Conservation (phyloP, 192 early-diverging fungal species). For the Entophlyctis luteolus region DNA sequence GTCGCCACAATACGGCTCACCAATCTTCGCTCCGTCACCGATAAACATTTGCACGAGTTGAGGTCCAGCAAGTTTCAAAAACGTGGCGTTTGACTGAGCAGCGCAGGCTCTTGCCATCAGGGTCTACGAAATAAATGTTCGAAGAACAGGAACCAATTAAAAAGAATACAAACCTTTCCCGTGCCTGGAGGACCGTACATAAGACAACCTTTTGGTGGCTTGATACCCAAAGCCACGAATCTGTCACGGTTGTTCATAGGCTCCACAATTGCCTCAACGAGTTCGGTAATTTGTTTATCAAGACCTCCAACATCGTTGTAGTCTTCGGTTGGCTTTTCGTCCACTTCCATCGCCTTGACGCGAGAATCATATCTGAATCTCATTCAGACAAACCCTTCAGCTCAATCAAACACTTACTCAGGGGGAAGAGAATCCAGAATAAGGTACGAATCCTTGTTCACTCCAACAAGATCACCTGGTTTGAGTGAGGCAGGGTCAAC, state of each 20-base stretch:
- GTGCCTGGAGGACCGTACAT: conserved; percentile 97
- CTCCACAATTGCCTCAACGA: conserved; percentile 96
- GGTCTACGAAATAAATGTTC: conserved; percentile 45
- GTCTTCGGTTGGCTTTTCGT: conserved; percentile 97
- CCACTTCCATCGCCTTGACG: conserved; percentile 99
- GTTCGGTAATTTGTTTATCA: conserved; percentile 93
- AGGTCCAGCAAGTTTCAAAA: conserved; percentile 93
- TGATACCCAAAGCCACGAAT: conserved; percentile 90
- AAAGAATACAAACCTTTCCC: conserved; percentile 55
- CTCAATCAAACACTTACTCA: conserved; percentile 60
- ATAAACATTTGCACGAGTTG: conserved; percentile 83
- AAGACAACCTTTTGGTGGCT: conserved; percentile 95
- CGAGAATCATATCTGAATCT: conserved; percentile 81
- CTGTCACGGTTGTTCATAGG: conserved; percentile 95
- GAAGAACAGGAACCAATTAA: neutral
- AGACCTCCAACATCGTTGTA: conserved; percentile 95
- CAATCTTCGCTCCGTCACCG: conserved; percentile 47
- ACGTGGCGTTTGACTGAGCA: conserved; percentile 92
- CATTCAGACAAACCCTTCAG: neutral
- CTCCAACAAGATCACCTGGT: conserved; percentile 95
- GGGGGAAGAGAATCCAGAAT: conserved; percentile 93
- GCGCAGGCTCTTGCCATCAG: conserved; percentile 96
- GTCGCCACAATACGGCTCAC: neutral
- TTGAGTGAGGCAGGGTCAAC: conserved; percentile 84
- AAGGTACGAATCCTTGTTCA: conserved; percentile 96